phyloP scores from a whole-genome alignment of 805 yeast genomes.

The Metschnikowia baotianmanensis region DNA sequence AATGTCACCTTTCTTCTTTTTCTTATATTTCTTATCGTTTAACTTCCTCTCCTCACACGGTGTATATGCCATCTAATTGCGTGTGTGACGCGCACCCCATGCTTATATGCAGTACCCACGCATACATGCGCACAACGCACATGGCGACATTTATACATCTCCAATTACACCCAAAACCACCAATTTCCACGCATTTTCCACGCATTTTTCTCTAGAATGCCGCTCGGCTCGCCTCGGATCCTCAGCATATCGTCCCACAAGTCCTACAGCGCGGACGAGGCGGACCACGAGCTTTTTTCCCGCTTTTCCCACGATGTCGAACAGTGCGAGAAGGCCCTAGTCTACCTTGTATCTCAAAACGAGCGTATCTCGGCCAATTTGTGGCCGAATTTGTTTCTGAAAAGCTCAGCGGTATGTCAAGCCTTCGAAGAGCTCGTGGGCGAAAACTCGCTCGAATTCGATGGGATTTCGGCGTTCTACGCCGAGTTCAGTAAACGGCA shows the following conservation, averaged over 20 bases:
- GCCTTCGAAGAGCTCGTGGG: constrained; percentile 27
- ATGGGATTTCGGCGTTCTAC: constrained; percentile 31
- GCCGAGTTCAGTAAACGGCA: constrained; percentile 27
- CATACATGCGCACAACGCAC: no score
- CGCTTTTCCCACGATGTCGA: constrained; percentile 34
- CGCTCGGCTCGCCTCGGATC: not conserved
- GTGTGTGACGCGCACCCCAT: no score
- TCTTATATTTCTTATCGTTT: no score
- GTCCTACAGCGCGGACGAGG: constrained; percentile 6
- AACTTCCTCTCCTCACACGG: no score
- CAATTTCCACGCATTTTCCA: no score
- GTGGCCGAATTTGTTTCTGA: constrained; percentile 35
- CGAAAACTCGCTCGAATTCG: constrained; percentile 37
- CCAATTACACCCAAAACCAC: no score
- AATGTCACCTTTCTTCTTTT: no score
- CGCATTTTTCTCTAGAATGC: no score
- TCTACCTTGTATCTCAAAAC: constrained; percentile 33
- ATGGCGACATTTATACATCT: no score
- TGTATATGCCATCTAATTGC: no score
- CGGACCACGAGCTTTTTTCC: constrained; percentile 10
- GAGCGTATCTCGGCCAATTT: constrained; percentile 22
- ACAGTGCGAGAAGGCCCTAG: constrained; percentile 47
- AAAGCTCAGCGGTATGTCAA: constrained; percentile 28
- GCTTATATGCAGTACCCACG: no score
- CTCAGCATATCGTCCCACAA: not conserved